A percentile compares a stretch with the other conserved stretches of the same genome.
Conservation (phyloP, 2,329 filamentous ascomycete genomes). For the Myriosclerotinia scirpicola region DNA sequence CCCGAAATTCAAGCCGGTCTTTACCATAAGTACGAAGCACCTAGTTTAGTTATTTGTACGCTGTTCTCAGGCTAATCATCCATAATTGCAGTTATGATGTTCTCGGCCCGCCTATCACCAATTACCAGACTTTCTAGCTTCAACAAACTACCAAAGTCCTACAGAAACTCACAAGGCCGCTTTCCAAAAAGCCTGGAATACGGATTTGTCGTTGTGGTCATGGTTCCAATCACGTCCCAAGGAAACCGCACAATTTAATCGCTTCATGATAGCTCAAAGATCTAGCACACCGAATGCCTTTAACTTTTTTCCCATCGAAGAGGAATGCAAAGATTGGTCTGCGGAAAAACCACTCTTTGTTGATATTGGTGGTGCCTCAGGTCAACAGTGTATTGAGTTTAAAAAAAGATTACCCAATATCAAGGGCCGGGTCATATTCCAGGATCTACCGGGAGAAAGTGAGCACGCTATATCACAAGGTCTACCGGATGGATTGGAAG, state of each 20-base stretch:
- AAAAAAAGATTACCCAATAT: background rate
- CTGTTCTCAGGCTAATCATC: background rate
- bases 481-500: constrained; percentile 38
- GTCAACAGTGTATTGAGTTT: constrained; percentile 14
- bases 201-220: constrained; percentile 8
- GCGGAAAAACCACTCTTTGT: constrained; percentile 28
- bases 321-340: constrained; percentile 31
- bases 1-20: constrained; percentile 1
- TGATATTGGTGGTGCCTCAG: background rate
- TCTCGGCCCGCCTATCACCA: background rate
- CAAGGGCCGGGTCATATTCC: constrained; percentile 41
- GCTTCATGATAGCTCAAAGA: constrained; percentile 23
- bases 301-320: constrained; percentile 14
- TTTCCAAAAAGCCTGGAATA: constrained; percentile 25
- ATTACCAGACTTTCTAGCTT: background rate
- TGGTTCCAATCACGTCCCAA: constrained; percentile 22
- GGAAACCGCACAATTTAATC: constrained; percentile 19
- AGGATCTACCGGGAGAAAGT: constrained; percentile 41
- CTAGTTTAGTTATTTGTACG: no score
- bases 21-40: constrained; percentile 9
- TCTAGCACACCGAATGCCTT: constrained; percentile 12
- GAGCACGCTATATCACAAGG: constrained; percentile 31
- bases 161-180: constrained; percentile 1
- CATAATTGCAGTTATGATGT: background rate
- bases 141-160: background rate